Base-by-base conservation (phyloP, 352 stramenopile genomes). In the Aphanomyces stellatus region DNA sequence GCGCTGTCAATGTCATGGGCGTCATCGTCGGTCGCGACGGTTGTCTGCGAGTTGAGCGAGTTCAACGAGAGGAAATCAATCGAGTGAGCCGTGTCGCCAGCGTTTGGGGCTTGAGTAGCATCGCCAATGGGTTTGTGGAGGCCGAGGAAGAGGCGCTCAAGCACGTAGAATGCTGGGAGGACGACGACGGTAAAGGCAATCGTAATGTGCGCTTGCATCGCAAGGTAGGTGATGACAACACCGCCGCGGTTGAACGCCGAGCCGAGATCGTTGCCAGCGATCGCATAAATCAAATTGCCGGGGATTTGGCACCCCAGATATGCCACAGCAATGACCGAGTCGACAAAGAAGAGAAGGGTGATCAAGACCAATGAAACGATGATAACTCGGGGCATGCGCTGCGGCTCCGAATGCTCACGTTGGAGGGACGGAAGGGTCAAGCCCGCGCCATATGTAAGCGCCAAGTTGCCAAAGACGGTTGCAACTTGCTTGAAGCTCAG, bases 381-480 rank as follows among this genome's bases (percentile, higher is more conserved):
- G 13, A 88, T 76, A 11, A 90, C 75, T 13, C 78, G 76, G 1
- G 81, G 81, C 81, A 90, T 88, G 33, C 79, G 76, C 15, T 72
- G 72, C 0, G 81, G 81, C 30, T 87, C 70, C 51, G 69, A 80
- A 71, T 89, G 81, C 42, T 89, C 77, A 15, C 79, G 78, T 46
- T 86, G 77, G 22, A 89, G 69, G 25, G 79, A 73, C 1, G 81
- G 81, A 62, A 89, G 87, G 43, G 88, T 76, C 46, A 89, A 77
- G 53, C 74, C 79, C 31, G 79, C 81, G 22, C 74, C 79, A 68
- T 88, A 89, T 19, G 79, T 78, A 57, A 89, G 76, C 37, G 73
- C 81, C 19, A 88, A 69, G 70, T 86, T 88, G 49, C 80, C 80
- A 69, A 72, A 72, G 17, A 62, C 55, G 25, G 60, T 48, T 6